phyloP scores from a whole-genome alignment of 148 eudicot genomes.

The Pharnaceum exiguum region DNA sequence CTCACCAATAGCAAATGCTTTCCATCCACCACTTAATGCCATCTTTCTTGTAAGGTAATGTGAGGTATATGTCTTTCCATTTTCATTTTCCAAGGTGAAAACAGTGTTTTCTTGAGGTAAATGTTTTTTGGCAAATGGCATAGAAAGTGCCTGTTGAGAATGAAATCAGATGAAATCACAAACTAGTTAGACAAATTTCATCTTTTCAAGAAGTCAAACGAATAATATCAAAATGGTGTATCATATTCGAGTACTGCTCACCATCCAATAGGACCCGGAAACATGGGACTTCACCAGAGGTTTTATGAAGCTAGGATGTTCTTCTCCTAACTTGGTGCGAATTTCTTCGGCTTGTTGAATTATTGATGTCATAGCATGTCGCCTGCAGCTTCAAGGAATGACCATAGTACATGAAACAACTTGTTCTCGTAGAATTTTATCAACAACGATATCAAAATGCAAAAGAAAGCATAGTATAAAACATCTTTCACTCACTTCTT shows the following conservation, averaged over 20 bases:
- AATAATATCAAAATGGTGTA: background rate
- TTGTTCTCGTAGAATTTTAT: background rate
- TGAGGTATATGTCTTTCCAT: slow-evolving; percentile 33
- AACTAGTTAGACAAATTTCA: background rate
- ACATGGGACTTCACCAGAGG: slow-evolving; percentile 12
- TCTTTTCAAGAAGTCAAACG: background rate
- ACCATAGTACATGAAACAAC: background rate
- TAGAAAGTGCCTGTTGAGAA: slow-evolving; percentile 47
- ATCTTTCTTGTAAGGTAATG: slow-evolving; percentile 42
- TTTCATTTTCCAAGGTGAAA: slow-evolving; percentile 43
- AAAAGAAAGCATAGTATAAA: background rate
- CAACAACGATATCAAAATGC: background rate
- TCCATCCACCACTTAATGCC: slow-evolving; percentile 75
- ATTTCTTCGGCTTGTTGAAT: slow-evolving; percentile 11
- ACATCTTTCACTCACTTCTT: background rate
- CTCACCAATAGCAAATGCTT: slow-evolving; percentile 45
- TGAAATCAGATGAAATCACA: too few relatives aligned
- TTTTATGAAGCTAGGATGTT: slow-evolving; percentile 15
- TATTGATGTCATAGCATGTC: background rate
- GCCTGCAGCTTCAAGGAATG: slow-evolving; percentile 10
- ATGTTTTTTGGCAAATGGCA: slow-evolving; percentile 41
- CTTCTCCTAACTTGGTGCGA: slow-evolving; percentile 2
- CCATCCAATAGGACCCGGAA: slow-evolving; percentile 17
- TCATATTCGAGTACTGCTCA: slow-evolving; percentile 9
- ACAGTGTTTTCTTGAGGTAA: slow-evolving; percentile 39